Evolutionary conservation across 1,284 basidiomycete species (phyloP), one percentile per base, ranked within the genome.

Genomic region (Ustilago curta): DNA sequence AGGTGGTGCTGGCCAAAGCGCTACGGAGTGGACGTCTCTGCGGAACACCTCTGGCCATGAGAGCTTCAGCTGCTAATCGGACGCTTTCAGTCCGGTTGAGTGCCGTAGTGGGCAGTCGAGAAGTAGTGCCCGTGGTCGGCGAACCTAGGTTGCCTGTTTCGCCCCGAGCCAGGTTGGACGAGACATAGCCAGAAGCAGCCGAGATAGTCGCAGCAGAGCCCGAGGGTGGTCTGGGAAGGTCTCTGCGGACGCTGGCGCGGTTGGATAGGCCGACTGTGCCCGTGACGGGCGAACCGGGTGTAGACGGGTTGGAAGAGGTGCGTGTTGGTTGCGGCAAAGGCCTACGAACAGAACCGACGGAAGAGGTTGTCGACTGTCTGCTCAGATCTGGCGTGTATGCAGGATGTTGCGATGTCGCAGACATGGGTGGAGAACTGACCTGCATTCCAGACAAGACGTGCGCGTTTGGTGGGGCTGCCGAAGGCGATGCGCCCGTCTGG

Each of bases 31-130:
- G 71, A 14, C 71, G 60, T 31, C 79, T 40, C 50, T 77, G 71
- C 2, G 79, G 79, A 11, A 57, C 64, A 19, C 79, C 79, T 21
- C 78, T 35, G 9, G 77, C 71, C 79, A 81, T 81, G 25, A 81
- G 63, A 1, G 74, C 79, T 57, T 81, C 79, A n/a, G 79, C 79
- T 2, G 79, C 79, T 42, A 74, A 59, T 8, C 78, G 59, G 21
- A 80, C 70, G 43, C 76, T 80, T 19, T 81, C 78, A 8, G 78
- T 67, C 5, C 79, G 56, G 18, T 74, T 73, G 37, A 81, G 61
- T 1, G 71, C 67, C 6, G 55, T 40, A 6, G 64, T 39, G 6
- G 72, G 76, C 45, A 71, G 47, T 27, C 60, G 54, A 18, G 71
- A 55, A 2, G 57, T 55, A 25, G 58, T 62, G 25, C 61, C 62